A percentile compares a stretch with the other conserved stretches of the same genome.
Evolutionary conservation across 495 filamentous ascomycete genomes (phyloP).

Genomic region (Penicillium nucicola): DNA sequence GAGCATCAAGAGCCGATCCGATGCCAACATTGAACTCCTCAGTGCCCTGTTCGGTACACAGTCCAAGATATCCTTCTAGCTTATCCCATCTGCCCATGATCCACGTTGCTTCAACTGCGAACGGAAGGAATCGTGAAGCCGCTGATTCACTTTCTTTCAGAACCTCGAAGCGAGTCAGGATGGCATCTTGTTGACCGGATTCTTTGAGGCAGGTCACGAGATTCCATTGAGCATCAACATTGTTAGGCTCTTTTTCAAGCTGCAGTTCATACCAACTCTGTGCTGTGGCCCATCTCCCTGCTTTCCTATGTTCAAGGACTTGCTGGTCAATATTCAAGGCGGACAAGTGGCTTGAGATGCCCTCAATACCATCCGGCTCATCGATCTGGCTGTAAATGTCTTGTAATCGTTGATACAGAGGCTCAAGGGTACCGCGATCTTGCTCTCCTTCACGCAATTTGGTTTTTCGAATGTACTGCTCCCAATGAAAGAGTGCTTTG

Average conservation of each 20-base stretch:
- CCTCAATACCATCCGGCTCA: slow-evolving; percentile 94
- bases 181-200: slow-evolving; percentile 84
- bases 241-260: slow-evolving; percentile 71
- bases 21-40: slow-evolving; percentile 82
- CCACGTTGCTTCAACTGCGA: slow-evolving; percentile 88
- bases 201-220: slow-evolving; percentile 87
- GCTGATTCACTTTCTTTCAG: slow-evolving; percentile 55
- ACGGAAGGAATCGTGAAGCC: slow-evolving; percentile 63
- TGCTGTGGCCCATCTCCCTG: slow-evolving; percentile 94
- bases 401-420: slow-evolving; percentile 73
- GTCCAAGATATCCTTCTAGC: slow-evolving; percentile 64
- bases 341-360: slow-evolving; percentile 80
- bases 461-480: slow-evolving; percentile 76
- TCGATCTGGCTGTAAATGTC: slow-evolving; percentile 96
- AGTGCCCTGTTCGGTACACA: slow-evolving; percentile 44
- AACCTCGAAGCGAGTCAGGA: slow-evolving; percentile 79
- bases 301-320: slow-evolving; percentile 84
- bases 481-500: slow-evolving; percentile 88
- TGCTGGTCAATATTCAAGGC: slow-evolving; percentile 87
- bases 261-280: slow-evolving; percentile 96
- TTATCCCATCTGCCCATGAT: slow-evolving; percentile 77
- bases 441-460: slow-evolving; percentile 34
- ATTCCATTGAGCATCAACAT: slow-evolving; percentile 74
- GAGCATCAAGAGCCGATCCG: slow-evolving; percentile 65
- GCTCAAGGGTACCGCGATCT: slow-evolving; percentile 45